Conservation (phyloP, 306 rosid genomes). For the Trifolium fragiferum region DNA sequence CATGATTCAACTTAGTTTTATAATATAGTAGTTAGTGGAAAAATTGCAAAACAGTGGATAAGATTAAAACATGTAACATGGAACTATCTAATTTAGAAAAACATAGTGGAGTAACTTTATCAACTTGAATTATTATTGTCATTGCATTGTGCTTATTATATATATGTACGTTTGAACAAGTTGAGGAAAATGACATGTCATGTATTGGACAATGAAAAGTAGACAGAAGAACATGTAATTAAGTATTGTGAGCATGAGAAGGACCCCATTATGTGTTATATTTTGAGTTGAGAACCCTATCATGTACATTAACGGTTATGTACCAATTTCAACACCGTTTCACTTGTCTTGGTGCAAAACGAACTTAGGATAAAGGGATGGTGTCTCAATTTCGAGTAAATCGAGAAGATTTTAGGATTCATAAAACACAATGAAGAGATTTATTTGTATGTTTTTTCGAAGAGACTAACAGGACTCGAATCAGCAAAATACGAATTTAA, state of each 20-base stretch:
- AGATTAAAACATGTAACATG: slow-evolving; percentile 35
- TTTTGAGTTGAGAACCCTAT: slow-evolving; percentile 38
- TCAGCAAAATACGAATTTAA: no score
- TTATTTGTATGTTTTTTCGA: no score
- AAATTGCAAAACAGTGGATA: slow-evolving; percentile 27
- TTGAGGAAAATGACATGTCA: slow-evolving; percentile 53
- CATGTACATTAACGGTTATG: slow-evolving; percentile 42
- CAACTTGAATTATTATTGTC: slow-evolving; percentile 33
- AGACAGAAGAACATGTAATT: slow-evolving; percentile 36
- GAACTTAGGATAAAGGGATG: no score
- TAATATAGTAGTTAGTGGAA: slow-evolving; percentile 33
- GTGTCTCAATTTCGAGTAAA: no score
- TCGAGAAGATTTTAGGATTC: no score
- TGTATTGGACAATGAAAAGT: slow-evolving; percentile 36
- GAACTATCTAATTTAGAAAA: slow-evolving; percentile 36
- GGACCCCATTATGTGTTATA: slow-evolving; percentile 58
- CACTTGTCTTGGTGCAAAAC: slow-evolving; percentile 20
- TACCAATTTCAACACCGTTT: slow-evolving; percentile 35
- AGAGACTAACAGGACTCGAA: no score
- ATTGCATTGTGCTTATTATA: neutral
- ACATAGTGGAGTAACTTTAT: slow-evolving; percentile 39
- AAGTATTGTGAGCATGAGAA: slow-evolving; percentile 50
- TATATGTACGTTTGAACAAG: slow-evolving; percentile 35
- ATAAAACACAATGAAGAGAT: no score
- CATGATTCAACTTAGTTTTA: neutral